A percentile compares a stretch with the other conserved stretches of the same genome.
Conservation (phyloP, 23 red algal genomes). For the Gracilaria caudata region DNA sequence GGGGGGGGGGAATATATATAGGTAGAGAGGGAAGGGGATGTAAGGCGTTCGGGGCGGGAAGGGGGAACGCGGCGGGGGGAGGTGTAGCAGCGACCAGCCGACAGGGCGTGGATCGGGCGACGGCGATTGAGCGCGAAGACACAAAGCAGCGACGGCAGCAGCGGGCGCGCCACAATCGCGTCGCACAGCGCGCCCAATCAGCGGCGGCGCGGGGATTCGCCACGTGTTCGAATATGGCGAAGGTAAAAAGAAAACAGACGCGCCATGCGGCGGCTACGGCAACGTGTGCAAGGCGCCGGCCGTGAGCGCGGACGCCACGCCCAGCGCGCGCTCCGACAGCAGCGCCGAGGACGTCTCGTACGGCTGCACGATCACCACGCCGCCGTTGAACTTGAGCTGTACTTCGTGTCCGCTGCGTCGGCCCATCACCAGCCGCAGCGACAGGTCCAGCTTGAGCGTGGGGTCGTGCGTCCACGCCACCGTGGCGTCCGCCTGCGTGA, state of each 20-base stretch:
- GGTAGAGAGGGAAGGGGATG: neutral
- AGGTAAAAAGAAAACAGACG: no score
- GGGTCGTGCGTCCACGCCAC: constrained; percentile 44
- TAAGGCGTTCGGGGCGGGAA: neutral
- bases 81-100: neutral
- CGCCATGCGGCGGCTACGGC: neutral
- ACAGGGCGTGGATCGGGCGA: neutral
- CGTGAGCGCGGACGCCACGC: neutral
- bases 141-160: neutral
- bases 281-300: neutral
- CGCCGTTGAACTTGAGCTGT: constrained; percentile 12
- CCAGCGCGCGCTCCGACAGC: neutral
- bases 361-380: constrained; percentile 32
- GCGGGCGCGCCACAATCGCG: neutral
- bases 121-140: neutral
- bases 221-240: neutral
- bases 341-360: neutral
- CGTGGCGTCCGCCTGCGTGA: neutral
- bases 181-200: no score
- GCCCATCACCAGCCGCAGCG: neutral
- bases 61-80: neutral
- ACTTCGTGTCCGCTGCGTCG: neutral
- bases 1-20: neutral
- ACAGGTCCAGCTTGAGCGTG: constrained; percentile 1
- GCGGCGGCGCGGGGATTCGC: neutral